These are phyloP conservation scores for Cladosporium austrohemisphaericum DNA, from an alignment of 2,329 filamentous ascomycete species.

Conservation along the genomic window DNA sequence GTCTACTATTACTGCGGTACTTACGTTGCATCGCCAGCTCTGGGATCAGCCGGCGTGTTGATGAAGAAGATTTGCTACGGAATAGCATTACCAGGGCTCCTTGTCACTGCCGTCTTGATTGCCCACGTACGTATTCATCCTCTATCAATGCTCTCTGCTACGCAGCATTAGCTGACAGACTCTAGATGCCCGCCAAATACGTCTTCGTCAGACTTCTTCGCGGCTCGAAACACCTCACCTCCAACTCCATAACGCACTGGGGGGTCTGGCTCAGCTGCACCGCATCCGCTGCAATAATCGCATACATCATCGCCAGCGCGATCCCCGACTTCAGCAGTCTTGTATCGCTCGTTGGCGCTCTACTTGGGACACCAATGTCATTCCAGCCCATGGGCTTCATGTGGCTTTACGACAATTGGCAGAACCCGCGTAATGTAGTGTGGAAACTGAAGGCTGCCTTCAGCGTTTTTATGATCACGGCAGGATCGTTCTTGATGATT, in stretches of 20 bases:
- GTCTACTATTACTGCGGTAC: conserved; percentile 59
- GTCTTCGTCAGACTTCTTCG: conserved; percentile 53
- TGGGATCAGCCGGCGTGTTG: conserved; percentile 55
- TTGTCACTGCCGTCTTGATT: conserved; percentile 46
- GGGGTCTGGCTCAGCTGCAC: conserved; percentile 47
- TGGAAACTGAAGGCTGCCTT: conserved; percentile 18
- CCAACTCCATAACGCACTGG: conserved; percentile 50
- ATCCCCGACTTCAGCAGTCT: conserved; percentile 38
- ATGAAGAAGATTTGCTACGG: conserved; percentile 61
- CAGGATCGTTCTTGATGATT: conserved; percentile 41
- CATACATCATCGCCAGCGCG: conserved; percentile 48
- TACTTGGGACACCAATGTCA: conserved; percentile 23
- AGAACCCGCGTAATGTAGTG: conserved; percentile 7
- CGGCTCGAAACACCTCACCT: conserved; percentile 47
- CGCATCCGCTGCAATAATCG: conserved; percentile 37
- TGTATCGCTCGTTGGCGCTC: conserved; percentile 24
- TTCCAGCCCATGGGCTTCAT: conserved; percentile 37
- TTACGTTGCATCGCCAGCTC: conserved; percentile 58
- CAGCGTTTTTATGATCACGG: conserved; percentile 32
- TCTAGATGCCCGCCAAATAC: conserved; percentile 50
- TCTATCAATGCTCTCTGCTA: background rate
- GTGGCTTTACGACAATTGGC: conserved; percentile 43
- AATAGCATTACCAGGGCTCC: conserved; percentile 52
- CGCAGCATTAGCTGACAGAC: background rate
- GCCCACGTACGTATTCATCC: conserved; percentile 31